Evolutionary conservation across 1,284 basidiomycete genomes (phyloP).

Genomic region (Amylostereum areolatum): DNA sequence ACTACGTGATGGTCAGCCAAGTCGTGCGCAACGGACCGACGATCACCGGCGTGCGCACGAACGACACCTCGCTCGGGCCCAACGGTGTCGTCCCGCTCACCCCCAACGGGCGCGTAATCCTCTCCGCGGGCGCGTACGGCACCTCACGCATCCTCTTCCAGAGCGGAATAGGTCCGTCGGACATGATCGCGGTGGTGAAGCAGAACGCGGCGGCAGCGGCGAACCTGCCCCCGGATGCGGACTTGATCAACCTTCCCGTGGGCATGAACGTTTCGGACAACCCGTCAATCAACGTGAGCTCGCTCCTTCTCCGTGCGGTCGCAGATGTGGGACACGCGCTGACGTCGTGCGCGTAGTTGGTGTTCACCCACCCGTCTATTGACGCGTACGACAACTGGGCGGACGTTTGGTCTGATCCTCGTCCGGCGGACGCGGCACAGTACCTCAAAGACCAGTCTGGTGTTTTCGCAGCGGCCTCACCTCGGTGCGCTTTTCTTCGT

Average conservation of each 20-base stretch:
- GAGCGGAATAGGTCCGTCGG: constrained; percentile 56
- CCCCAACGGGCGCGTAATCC: constrained; percentile 52
- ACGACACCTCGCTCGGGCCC: constrained; percentile 48
- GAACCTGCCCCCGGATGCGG: constrained; percentile 39
- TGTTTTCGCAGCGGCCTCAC: constrained; percentile 52
- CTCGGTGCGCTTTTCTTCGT: constrained; percentile 31
- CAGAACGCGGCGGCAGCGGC: constrained; percentile 38
- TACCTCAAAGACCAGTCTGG: constrained; percentile 48
- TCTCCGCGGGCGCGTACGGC: constrained; percentile 52
- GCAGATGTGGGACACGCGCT: neutral
- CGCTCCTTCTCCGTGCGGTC: neutral
- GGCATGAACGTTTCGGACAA: constrained; percentile 51
- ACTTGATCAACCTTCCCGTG: constrained; percentile 59
- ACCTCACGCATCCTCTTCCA: constrained; percentile 56
- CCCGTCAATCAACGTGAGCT: constrained; percentile 54
- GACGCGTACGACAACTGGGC: constrained; percentile 66
- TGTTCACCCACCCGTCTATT: constrained; percentile 58
- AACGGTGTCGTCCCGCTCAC: constrained; percentile 51
- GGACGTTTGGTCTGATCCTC: constrained; percentile 45
- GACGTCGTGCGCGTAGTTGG: constrained; percentile 31
- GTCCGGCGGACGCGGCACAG: constrained; percentile 47
- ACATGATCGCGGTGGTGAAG: constrained; percentile 50
- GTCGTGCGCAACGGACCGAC: constrained; percentile 52
- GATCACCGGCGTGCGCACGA: constrained; percentile 56
- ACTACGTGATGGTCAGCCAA: constrained; percentile 43